Evolutionary conservation across 371 early-diverging fungal genomes (phyloP).

Genomic region (Coemansia linderi): DNA sequence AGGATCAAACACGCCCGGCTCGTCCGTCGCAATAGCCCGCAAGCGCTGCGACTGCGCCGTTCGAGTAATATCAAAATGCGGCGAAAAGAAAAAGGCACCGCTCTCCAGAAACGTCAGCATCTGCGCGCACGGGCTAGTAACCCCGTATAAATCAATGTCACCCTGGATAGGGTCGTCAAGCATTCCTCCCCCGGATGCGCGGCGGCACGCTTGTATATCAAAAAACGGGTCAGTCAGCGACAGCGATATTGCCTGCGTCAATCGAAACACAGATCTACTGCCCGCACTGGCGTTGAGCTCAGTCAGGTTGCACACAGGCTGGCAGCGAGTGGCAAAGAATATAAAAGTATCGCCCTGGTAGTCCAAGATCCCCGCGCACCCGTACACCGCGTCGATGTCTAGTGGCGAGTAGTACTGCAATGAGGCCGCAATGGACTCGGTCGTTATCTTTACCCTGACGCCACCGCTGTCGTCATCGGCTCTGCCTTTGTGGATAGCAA

Average conservation of each 20-base stretch:
- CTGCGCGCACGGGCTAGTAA: conserved; percentile 44
- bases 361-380: conserved; percentile 47
- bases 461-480: conserved; percentile 6
- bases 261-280: conserved; percentile 25
- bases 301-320: conserved; percentile 32
- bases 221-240: conserved; percentile 43
- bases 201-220: conserved; percentile 33
- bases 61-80: conserved; percentile 73
- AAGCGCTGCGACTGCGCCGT: conserved; percentile 60
- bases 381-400: conserved; percentile 49
- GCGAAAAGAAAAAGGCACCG: conserved; percentile 78
- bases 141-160: conserved; percentile 40
- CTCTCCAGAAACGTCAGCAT: conserved; percentile 60
- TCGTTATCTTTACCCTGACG: conserved; percentile 19
- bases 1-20: conserved; percentile 24
- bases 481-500: conserved; percentile 10
- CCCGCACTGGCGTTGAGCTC: conserved; percentile 11
- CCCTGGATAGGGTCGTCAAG: conserved; percentile 31
- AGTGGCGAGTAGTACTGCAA: conserved; percentile 42
- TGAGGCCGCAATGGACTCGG: conserved; percentile 14
- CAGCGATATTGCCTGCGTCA: conserved; percentile 34
- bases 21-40: conserved; percentile 20
- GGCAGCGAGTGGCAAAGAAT: conserved; percentile 41
- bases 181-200: conserved; percentile 41
- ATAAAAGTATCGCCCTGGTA: conserved; percentile 50